phyloP scores from a whole-genome alignment of 768 basidiomycete genomes.

The Termitomyces sp. region DNA sequence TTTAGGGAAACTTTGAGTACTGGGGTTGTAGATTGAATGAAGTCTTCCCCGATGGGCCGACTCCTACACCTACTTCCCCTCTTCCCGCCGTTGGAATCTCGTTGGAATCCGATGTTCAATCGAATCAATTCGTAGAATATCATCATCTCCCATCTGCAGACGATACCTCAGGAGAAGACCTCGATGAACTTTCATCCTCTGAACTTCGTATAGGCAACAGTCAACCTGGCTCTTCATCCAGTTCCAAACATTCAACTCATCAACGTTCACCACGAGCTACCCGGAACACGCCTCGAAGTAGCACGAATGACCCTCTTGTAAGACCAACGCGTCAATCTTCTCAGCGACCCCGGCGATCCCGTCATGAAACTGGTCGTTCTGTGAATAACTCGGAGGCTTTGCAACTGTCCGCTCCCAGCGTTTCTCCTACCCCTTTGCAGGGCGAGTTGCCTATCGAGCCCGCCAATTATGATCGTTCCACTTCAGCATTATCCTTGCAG shows the following conservation, averaged over 20 bases:
- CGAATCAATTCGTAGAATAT: neutral
- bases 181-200: neutral
- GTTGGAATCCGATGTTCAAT: neutral
- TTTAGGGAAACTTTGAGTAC: neutral
- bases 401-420: neutral
- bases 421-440: neutral
- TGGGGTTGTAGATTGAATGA: constrained; percentile 1
- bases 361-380: neutral
- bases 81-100: neutral
- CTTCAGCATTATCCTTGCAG: neutral
- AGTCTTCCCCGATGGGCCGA: neutral
- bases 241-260: neutral
- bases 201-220: neutral
- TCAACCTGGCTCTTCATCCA: neutral
- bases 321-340: neutral
- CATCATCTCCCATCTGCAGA: neutral
- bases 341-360: neutral
- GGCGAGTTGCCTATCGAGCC: neutral
- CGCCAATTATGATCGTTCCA: neutral
- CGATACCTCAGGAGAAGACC: neutral
- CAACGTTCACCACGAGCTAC: neutral
- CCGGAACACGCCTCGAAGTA: neutral
- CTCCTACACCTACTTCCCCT: neutral
- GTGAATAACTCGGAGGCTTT: neutral
- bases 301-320: neutral